Base-by-base conservation (phyloP, 805 yeast genomes). In the Schwanniomyces polymorphus region DNA sequence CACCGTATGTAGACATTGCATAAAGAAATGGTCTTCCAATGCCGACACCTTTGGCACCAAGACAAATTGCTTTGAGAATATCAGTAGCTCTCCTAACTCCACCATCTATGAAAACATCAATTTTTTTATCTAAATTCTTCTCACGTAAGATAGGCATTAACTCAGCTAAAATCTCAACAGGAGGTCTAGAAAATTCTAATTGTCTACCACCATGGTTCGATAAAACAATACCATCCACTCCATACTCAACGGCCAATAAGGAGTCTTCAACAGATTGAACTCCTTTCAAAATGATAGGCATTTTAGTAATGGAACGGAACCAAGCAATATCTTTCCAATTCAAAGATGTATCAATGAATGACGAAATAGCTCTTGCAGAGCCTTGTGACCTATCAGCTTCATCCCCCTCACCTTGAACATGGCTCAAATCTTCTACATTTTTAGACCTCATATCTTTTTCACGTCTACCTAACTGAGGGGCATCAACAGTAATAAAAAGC, bases 391-490 rank as follows among this genome's bases (percentile, higher is more conserved):
- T 74, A 57, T 86, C 90, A n/a, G 82, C 76, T 21, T 68, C 73
- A 43, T 80, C 81, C 1, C 76, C 74, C 4, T 72, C 77, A 12
- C 76, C 75, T 57, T 78, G 76, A 43, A 76, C 79, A 62, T 74
- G 75, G 11, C 78, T 65, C 11, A 64, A 53, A 34, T 72, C 76
- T 33, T 71, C 79, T 16, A 71, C 65, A 51, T 79, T 79, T 61
- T 86, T 86, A 46, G 82, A 67, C 51, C 89, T 79, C 81, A 81
- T 80, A 60, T 90, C 97, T 65, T 89, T 91, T 65, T 91, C 97
- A 56, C 97, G 81, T 52, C 94, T 81, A 11, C 97, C 97, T 38
- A 91, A 74, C 51, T 87, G 86, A 6, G 97, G 97, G 0, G 97
- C 96, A 72, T 91, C 97, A 7, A 89, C 96, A 0, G 97, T 91